A percentile compares a stretch with the other conserved stretches of the same genome.
These are phyloP conservation scores for Penicillium janthinellum DNA, from an alignment of 2,329 filamentous ascomycete species.

Conservation along the genomic window DNA sequence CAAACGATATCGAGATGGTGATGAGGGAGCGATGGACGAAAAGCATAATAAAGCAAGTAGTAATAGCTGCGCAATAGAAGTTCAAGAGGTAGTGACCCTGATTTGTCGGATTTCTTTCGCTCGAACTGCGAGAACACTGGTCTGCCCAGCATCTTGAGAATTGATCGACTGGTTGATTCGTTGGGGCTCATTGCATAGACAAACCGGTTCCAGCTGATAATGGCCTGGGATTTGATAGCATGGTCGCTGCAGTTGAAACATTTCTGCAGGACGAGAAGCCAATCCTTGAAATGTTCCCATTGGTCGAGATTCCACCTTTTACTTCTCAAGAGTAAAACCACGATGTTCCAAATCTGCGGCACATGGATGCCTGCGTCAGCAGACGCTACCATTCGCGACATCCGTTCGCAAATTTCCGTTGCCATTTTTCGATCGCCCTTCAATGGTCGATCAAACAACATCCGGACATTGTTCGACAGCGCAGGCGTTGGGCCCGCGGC, in stretches of 20 bases:
- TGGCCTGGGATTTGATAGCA: constrained; percentile 72
- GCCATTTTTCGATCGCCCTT: constrained; percentile 65
- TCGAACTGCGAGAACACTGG: constrained; percentile 71
- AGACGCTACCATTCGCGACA: constrained; percentile 66
- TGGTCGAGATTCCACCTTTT: constrained; percentile 59
- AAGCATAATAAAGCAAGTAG: constrained; percentile 79
- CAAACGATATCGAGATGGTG: constrained; percentile 75
- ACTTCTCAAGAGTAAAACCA: constrained; percentile 73
- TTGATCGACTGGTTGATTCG: constrained; percentile 55
- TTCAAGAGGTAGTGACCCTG: constrained; percentile 51
- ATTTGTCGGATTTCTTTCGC: constrained; percentile 60
- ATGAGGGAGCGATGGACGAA: constrained; percentile 68
- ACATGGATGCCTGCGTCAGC: constrained; percentile 66
- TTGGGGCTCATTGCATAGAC: constrained; percentile 72
- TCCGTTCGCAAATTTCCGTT: constrained; percentile 66
- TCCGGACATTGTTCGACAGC: constrained; percentile 64
- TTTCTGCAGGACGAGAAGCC: constrained; percentile 76
- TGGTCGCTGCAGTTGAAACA: constrained; percentile 81
- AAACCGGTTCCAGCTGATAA: constrained; percentile 82
- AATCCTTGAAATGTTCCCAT: constrained; percentile 74
- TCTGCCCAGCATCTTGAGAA: constrained; percentile 66
- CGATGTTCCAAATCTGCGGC: constrained; percentile 84
- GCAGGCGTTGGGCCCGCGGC: constrained; percentile 68
- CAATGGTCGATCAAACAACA: constrained; percentile 53
- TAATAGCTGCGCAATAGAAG: constrained; percentile 73